phyloP scores from a whole-genome alignment of 768 basidiomycete species.

The Rickenella mellea region DNA sequence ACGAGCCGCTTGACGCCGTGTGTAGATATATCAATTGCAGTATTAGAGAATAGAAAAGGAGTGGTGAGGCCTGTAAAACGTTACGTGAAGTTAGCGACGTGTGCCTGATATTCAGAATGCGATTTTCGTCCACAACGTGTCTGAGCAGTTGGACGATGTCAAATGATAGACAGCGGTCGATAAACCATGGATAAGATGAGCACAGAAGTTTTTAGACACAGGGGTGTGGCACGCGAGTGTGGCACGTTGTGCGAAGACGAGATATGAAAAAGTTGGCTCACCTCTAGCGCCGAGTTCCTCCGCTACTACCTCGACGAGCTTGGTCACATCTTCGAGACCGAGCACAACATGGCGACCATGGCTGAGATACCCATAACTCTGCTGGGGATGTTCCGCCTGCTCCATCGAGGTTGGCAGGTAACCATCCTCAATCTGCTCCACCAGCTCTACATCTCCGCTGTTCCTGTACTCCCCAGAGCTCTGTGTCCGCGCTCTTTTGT shows the following conservation, averaged over 20 bases:
- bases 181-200: too few relatives aligned
- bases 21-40: conserved; percentile 77
- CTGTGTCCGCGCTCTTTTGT: conserved; percentile 22
- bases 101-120: too few relatives aligned
- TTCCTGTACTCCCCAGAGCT: conserved; percentile 23
- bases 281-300: conserved; percentile 65
- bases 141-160: too few relatives aligned
- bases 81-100: too few relatives aligned
- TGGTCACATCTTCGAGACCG: conserved; percentile 62
- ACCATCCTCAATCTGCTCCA: conserved; percentile 6
- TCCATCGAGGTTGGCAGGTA: conserved; percentile 6
- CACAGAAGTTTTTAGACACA: too few relatives aligned
- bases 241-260: not conserved
- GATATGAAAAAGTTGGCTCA: conserved; percentile 2
- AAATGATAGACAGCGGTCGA: too few relatives aligned
- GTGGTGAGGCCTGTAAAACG: conserved; percentile 55
- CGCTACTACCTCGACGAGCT: conserved; percentile 61
- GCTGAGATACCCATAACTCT: conserved; percentile 66
- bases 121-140: too few relatives aligned
- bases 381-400: conserved; percentile 14
- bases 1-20: conserved; percentile 71
- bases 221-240: not conserved
- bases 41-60: conserved; percentile 84
- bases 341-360: conserved; percentile 67
- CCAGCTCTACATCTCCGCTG: conserved; percentile 11